Evolutionary conservation across 2,329 filamentous ascomycete genomes (phyloP).

Genomic region (Plenodomus tracheiphilus): DNA sequence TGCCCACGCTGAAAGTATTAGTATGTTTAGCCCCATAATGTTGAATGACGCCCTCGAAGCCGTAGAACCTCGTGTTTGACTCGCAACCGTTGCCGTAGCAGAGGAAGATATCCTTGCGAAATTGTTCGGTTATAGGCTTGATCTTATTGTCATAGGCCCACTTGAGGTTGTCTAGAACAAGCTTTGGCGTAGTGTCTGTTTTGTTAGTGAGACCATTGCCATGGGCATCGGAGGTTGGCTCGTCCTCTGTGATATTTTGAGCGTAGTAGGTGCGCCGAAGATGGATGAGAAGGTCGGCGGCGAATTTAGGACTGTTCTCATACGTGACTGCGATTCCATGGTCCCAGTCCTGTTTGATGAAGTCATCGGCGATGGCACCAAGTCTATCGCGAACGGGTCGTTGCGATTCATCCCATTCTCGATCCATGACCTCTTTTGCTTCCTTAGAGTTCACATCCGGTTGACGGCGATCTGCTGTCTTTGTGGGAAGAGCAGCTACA

Average conservation of each 20-base stretch:
- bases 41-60: constrained; percentile 78
- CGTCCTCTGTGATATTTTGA: constrained; percentile 59
- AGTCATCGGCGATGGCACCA: constrained; percentile 68
- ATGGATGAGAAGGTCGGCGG: constrained; percentile 69
- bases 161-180: constrained; percentile 84
- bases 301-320: constrained; percentile 69
- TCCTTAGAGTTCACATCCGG: constrained; percentile 55
- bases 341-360: constrained; percentile 68
- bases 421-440: constrained; percentile 64
- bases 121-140: constrained; percentile 67
- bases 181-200: constrained; percentile 59
- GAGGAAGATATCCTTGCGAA: constrained; percentile 73
- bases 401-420: constrained; percentile 73
- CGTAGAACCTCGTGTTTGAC: constrained; percentile 67
- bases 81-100: constrained; percentile 68
- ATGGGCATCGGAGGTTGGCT: constrained; percentile 29
- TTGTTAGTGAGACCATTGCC: constrained; percentile 8
- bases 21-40: constrained; percentile 86
- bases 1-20: constrained; percentile 68
- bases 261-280: constrained; percentile 69
- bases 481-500: constrained; percentile 49
- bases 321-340: constrained; percentile 65
- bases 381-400: constrained; percentile 68
- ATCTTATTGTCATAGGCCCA: constrained; percentile 81
- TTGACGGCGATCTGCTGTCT: constrained; percentile 51